Conservation (phyloP, 345 rosid genomes). For the Atalantia buxifolia region DNA sequence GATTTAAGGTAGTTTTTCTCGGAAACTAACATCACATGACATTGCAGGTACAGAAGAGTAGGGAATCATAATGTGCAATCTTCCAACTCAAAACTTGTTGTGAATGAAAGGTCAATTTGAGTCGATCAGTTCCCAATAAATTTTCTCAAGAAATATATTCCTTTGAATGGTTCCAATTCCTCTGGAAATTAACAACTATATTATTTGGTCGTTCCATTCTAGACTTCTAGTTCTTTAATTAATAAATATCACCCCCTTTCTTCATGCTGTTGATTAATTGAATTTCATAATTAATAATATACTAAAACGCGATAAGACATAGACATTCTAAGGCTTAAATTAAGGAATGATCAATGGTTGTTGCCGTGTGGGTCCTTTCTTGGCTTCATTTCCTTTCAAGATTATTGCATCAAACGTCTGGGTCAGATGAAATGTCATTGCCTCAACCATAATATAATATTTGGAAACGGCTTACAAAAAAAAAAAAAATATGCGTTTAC, state of each 20-base stretch:
- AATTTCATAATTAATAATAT: neutral
- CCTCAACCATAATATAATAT: neutral
- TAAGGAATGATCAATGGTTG: neutral
- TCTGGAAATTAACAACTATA: neutral
- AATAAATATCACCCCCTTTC: neutral
- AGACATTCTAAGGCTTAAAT: neutral
- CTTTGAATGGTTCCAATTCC: neutral
- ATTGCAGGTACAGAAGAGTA: neutral
- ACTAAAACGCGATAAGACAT: conserved; percentile 5
- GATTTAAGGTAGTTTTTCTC: conserved; percentile 7
- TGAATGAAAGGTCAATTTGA: conserved; percentile 9
- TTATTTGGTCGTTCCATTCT: neutral
- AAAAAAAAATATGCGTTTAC: neutral
- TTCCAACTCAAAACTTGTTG: neutral
- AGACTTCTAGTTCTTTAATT: neutral
- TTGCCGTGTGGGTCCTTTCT: conserved; percentile 12
- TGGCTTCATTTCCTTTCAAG: conserved; percentile 1
- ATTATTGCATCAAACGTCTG: neutral
- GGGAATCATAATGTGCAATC: neutral
- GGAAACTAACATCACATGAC: conserved; percentile 13
- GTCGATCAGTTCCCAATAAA: conserved; percentile 12
- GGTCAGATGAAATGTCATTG: conserved; percentile 28
- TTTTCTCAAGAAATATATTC: neutral
- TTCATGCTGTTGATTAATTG: neutral
- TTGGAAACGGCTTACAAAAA: neutral